These are phyloP conservation scores for Cladobotryum mycophilum DNA, from an alignment of 2,329 filamentous ascomycete genomes.

Conservation along the genomic window DNA sequence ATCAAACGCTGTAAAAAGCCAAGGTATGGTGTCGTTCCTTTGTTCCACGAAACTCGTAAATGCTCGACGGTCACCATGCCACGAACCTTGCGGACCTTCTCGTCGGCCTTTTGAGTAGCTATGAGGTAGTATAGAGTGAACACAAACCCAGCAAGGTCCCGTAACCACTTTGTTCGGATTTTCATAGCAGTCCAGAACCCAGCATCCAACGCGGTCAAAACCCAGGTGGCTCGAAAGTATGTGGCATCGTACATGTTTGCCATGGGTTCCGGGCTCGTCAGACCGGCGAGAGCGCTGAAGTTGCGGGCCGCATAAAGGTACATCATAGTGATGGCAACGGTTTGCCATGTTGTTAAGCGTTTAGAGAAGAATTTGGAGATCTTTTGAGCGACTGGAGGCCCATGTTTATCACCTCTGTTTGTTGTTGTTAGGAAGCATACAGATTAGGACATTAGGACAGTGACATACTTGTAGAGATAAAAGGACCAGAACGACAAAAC, in stretches of 20 bases:
- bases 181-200: slow-evolving; percentile 99
- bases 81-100: slow-evolving; percentile 89
- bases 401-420: slow-evolving; percentile 73
- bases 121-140: slow-evolving; percentile 90
- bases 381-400: slow-evolving; percentile 67
- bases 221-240: slow-evolving; percentile 96
- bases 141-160: slow-evolving; percentile 74
- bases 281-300: slow-evolving; percentile 83
- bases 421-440: background rate
- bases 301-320: slow-evolving; percentile 90
- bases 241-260: slow-evolving; percentile 87
- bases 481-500: slow-evolving; percentile 88
- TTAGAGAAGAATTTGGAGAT: slow-evolving; percentile 66
- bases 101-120: slow-evolving; percentile 88
- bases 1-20: slow-evolving; percentile 64
- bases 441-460: slow-evolving; percentile 12
- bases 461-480: slow-evolving; percentile 65
- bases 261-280: slow-evolving; percentile 89
- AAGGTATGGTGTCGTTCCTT: slow-evolving; percentile 82
- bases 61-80: slow-evolving; percentile 86
- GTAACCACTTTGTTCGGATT: slow-evolving; percentile 69
- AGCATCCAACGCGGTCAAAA: slow-evolving; percentile 87
- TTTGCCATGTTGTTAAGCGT: slow-evolving; percentile 82
- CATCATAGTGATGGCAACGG: slow-evolving; percentile 76
- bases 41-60: slow-evolving; percentile 90